These are phyloP conservation scores for Naganishia onofrii DNA, from an alignment of 768 basidiomycete species.

Conservation along the genomic window DNA sequence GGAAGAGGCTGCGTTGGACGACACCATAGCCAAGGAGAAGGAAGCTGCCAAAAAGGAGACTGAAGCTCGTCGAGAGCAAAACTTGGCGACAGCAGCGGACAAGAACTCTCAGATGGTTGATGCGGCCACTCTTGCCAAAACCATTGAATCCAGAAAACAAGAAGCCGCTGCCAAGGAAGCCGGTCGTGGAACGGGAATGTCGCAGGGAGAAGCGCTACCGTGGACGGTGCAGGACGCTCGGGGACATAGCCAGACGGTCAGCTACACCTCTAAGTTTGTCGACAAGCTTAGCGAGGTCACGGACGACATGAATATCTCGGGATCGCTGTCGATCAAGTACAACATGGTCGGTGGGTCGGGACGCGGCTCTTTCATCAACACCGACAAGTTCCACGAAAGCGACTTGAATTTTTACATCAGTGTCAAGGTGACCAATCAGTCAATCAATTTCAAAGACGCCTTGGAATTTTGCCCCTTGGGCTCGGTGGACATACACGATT, in stretches of 20 bases:
- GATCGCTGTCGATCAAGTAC: not conserved
- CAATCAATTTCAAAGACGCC: not conserved
- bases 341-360: not conserved
- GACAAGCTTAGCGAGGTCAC: conserved; percentile 5
- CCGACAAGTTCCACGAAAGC: conserved; percentile 6
- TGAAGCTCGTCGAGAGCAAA: not conserved
- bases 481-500: not conserved
- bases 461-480: not conserved
- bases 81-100: not conserved
- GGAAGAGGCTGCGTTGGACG: not conserved
- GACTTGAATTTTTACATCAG: conserved; percentile 7
- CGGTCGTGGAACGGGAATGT: not conserved
- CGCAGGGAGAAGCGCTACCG: not conserved
- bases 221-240: conserved; percentile 9
- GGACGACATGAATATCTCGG: conserved; percentile 1
- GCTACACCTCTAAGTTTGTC: not conserved
- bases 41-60: not conserved
- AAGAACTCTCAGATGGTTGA: not conserved
- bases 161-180: not conserved
- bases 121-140: not conserved
- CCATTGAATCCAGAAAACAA: not conserved
- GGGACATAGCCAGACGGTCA: not conserved
- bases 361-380: not conserved
- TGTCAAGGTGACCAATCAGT: conserved; percentile 6
- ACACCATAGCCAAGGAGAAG: not conserved